Evolutionary conservation across 352 stramenopile genomes (phyloP).

Genomic region (Phytophthora cryptogea): DNA sequence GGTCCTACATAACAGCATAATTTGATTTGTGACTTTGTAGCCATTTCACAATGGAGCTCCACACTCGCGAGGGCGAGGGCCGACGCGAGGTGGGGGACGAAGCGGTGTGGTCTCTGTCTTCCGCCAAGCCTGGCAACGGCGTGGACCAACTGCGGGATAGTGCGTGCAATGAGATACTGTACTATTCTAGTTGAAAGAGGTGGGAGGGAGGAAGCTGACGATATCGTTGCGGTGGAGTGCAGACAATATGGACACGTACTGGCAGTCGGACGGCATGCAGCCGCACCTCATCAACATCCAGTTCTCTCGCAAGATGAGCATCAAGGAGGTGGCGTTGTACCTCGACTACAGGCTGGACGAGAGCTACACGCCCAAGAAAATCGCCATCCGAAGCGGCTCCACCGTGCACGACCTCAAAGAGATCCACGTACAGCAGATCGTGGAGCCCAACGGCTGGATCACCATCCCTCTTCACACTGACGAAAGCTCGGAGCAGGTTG

Average conservation of each 20-base stretch:
- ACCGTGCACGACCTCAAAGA: slow-evolving; percentile 97
- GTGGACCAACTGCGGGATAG: slow-evolving; percentile 96
- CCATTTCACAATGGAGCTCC: background rate
- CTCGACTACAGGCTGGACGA: slow-evolving; percentile 98
- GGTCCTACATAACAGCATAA: background rate
- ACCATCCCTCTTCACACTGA: slow-evolving; percentile 82
- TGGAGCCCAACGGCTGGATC: slow-evolving; percentile 95
- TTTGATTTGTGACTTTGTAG: background rate
- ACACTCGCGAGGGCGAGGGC: slow-evolving; percentile 15
- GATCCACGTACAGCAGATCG: slow-evolving; percentile 91
- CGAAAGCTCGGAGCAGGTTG: slow-evolving; percentile 57
- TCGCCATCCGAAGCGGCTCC: slow-evolving; percentile 92
- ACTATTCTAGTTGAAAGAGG: background rate
- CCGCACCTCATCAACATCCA: slow-evolving; percentile 98
- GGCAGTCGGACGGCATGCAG: slow-evolving; percentile 94
- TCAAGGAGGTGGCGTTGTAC: slow-evolving; percentile 96
- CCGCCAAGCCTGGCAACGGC: slow-evolving; percentile 97
- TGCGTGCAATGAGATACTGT: slow-evolving; percentile 31
- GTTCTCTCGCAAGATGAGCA: slow-evolving; percentile 94
- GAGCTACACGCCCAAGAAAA: slow-evolving; percentile 97
- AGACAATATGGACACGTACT: slow-evolving; percentile 97
- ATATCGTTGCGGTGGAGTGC: background rate
- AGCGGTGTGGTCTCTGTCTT: slow-evolving; percentile 95
- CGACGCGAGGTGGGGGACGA: slow-evolving; percentile 84
- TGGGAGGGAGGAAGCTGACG: slow-evolving; percentile 4